Conservation (phyloP, 2,329 filamentous ascomycete species). For the Lasiodiplodia theobromae region DNA sequence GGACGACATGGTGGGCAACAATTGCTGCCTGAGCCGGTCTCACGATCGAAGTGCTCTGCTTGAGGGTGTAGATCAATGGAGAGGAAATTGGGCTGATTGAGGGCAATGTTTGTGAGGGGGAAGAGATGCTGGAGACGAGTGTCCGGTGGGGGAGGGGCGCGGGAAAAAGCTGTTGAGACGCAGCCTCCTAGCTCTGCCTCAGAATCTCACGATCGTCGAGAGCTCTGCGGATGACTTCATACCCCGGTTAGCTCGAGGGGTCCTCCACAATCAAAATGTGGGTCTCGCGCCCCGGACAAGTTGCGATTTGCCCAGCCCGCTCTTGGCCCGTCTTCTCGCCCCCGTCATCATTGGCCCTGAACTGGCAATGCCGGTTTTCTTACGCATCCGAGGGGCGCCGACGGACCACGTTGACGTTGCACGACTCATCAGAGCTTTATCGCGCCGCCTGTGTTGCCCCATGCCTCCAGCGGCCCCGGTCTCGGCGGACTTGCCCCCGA, state of each 20-base stretch:
- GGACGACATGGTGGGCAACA: constrained; percentile 26
- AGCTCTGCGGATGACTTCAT: constrained; percentile 47
- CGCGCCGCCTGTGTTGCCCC: not conserved
- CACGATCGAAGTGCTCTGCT: constrained; percentile 11
- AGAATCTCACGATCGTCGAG: constrained; percentile 34
- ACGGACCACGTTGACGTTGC: constrained; percentile 27
- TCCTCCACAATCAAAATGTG: constrained; percentile 22
- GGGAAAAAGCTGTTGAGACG: constrained; percentile 41
- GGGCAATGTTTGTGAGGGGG: not conserved
- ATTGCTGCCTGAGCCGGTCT: constrained; percentile 3
- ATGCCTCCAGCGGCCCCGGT: not conserved
- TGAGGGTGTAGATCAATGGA: not conserved
- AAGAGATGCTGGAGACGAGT: constrained; percentile 1
- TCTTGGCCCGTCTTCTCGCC: constrained; percentile 17
- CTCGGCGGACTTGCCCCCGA: constrained; percentile 15
- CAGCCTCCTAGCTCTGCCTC: constrained; percentile 30
- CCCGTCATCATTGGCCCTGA: constrained; percentile 7
- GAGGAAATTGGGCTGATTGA: not conserved
- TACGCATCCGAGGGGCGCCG: constrained; percentile 14
- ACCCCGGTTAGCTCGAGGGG: constrained; percentile 10
- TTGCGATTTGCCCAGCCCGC: constrained; percentile 20
- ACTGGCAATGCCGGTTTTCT: constrained; percentile 7
- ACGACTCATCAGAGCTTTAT: constrained; percentile 17
- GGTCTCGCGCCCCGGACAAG: constrained; percentile 15
- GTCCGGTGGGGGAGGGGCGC: constrained; percentile 12